phyloP scores from a whole-genome alignment of 352 stramenopile species.

The Pythium dissotocum region DNA sequence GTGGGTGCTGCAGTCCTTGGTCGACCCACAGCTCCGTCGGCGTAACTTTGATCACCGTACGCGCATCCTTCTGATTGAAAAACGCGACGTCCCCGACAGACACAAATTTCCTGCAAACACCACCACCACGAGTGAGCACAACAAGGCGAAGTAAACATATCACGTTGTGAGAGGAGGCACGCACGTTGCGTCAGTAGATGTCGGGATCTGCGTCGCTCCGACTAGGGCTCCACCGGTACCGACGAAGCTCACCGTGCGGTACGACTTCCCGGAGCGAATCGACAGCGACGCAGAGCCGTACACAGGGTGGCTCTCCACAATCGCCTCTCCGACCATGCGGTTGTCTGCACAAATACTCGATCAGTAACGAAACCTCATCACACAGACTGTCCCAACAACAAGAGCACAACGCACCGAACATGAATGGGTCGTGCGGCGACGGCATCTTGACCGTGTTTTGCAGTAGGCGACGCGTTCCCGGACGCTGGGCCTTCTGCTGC shows the following conservation, averaged over 20 bases:
- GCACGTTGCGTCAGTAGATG: conserved; percentile 44
- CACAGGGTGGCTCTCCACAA: conserved; percentile 53
- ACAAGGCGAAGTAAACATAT: neutral
- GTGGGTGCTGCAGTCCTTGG: conserved; percentile 45
- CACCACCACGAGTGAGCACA: neutral
- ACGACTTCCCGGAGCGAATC: conserved; percentile 50
- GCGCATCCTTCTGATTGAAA: conserved; percentile 49
- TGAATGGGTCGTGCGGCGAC: conserved; percentile 46
- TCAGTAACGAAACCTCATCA: too few relatives aligned
- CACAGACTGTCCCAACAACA: too few relatives aligned
- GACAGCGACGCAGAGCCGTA: conserved; percentile 57
- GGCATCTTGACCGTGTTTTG: conserved; percentile 35
- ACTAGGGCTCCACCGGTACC: conserved; percentile 35
- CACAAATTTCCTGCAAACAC: conserved; percentile 37
- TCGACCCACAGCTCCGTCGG: conserved; percentile 45
- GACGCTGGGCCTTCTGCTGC: conserved; percentile 19
- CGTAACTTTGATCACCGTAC: conserved; percentile 50
- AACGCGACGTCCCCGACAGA: conserved; percentile 54
- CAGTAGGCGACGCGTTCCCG: conserved; percentile 31
- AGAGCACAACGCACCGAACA: conserved; percentile 48
- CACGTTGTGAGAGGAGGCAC: too few relatives aligned
- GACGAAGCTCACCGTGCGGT: conserved; percentile 43
- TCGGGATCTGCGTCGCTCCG: conserved; percentile 42
- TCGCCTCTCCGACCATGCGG: conserved; percentile 55
- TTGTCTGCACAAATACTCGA: conserved; percentile 38